Evolutionary conservation across 352 stramenopile genomes (phyloP).

Genomic region (Globisporangium alternatum): DNA sequence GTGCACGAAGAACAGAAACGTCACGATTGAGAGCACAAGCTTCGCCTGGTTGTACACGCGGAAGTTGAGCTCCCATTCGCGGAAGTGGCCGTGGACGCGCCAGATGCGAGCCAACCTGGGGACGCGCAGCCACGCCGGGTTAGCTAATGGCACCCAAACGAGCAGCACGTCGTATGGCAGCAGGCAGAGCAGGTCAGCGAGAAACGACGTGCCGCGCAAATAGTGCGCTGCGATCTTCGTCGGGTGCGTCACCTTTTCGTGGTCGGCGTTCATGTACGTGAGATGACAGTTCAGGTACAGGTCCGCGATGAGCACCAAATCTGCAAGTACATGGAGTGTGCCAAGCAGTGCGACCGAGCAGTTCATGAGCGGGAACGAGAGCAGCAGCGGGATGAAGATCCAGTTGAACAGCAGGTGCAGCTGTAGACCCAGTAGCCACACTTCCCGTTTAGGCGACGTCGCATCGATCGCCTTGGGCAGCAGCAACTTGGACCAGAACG

Average conservation of each 20-base stretch:
- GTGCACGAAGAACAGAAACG: constrained; percentile 28
- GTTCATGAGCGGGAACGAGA: constrained; percentile 37
- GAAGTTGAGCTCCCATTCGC: constrained; percentile 33
- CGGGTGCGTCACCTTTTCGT: constrained; percentile 28
- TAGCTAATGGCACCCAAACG: background rate
- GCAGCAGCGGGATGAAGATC: constrained; percentile 33
- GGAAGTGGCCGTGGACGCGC: constrained; percentile 28
- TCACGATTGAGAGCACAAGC: constrained; percentile 11
- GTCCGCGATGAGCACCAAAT: constrained; percentile 37
- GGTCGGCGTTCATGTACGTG: constrained; percentile 18
- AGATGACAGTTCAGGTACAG: constrained; percentile 56
- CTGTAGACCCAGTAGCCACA: constrained; percentile 44
- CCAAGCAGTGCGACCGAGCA: constrained; percentile 16
- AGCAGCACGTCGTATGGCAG: constrained; percentile 40
- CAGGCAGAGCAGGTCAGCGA: constrained; percentile 37
- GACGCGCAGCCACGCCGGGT: constrained; percentile 1
- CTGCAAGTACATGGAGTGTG: constrained; percentile 22
- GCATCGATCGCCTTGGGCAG: constrained; percentile 12
- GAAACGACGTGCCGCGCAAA: constrained; percentile 17
- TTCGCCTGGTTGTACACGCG: constrained; percentile 11
- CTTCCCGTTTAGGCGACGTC: background rate
- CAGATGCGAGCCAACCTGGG: constrained; percentile 21
- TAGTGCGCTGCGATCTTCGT: constrained; percentile 30
- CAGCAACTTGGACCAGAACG: constrained; percentile 18
- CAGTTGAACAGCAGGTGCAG: constrained; percentile 39